These are phyloP conservation scores for Prunus campanulata DNA, from an alignment of 306 rosid genomes.

Conservation along the genomic window DNA sequence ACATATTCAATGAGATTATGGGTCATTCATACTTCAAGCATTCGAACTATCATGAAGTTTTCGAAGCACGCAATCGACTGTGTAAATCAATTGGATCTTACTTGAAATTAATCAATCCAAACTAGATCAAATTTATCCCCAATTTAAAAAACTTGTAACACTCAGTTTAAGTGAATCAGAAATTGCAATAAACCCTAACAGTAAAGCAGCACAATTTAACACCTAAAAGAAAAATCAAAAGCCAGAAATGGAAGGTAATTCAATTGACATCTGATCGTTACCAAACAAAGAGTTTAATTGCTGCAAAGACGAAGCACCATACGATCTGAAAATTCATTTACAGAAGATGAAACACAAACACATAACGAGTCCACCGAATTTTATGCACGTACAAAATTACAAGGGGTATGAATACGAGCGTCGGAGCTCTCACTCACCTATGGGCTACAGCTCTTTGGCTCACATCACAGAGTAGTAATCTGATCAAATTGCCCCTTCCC, in stretches of 20 bases:
- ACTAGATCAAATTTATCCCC: not conserved
- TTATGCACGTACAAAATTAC: slow-evolving; percentile 15
- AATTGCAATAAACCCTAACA: not conserved
- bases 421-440: slow-evolving; percentile 12
- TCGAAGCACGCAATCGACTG: too few relatives aligned
- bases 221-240: not conserved
- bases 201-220: not conserved
- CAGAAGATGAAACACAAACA: not conserved
- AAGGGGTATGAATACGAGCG: not conserved
- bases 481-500: not conserved
- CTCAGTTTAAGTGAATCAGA: not conserved
- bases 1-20: too few relatives aligned
- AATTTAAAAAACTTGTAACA: not conserved
- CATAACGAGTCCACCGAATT: not conserved
- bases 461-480: not conserved
- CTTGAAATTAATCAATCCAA: not conserved
- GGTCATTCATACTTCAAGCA: not conserved
- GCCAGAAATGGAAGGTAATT: not conserved
- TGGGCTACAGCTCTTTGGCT: too few relatives aligned
- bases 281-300: slow-evolving; percentile 3
- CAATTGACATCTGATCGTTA: slow-evolving; percentile 10
- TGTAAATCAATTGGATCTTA: not conserved
- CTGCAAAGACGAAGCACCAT: not conserved
- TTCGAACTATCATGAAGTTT: not conserved
- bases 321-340: slow-evolving; percentile 1